phyloP scores from a whole-genome alignment of 2,329 filamentous ascomycete genomes.

The Diaporthe amygdali region DNA sequence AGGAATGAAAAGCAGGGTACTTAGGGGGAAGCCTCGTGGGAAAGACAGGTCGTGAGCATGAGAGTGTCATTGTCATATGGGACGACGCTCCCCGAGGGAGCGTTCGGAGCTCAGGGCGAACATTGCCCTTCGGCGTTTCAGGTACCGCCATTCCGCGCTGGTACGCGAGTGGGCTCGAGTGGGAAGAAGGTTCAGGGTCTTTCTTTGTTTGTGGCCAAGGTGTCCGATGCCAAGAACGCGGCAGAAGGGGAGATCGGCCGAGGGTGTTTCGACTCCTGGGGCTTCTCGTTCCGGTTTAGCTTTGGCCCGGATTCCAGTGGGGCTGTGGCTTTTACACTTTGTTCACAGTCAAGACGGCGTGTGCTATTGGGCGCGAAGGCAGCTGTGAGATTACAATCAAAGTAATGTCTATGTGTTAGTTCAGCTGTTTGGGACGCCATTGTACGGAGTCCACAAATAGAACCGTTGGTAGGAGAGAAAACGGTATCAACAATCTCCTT shows the following conservation, averaged over 20 bases:
- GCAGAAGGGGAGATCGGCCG: not conserved
- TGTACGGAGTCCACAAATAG: not conserved
- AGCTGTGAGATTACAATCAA: not conserved
- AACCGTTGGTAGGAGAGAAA: not conserved
- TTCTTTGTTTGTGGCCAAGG: not conserved
- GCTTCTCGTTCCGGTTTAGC: not conserved
- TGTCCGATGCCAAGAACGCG: slow-evolving; percentile 8
- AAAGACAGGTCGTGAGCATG: not conserved
- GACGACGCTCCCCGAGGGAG: not conserved
- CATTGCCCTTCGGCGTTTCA: not conserved
- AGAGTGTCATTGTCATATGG: not conserved
- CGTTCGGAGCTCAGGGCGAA: not conserved
- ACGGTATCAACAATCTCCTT: not conserved
- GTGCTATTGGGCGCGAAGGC: not conserved
- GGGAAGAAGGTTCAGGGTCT: not conserved
- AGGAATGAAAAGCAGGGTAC: not conserved
- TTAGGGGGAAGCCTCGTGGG: not conserved
- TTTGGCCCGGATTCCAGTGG: not conserved
- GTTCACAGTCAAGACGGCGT: not conserved
- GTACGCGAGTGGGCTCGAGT: not conserved
- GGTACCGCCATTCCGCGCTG: not conserved
- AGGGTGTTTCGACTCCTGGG: not conserved
- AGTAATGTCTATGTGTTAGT: not conserved
- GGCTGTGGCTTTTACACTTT: no score
- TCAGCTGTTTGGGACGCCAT: not conserved